phyloP scores from a whole-genome alignment of 83 land plant species.

The Larix sibirica region DNA sequence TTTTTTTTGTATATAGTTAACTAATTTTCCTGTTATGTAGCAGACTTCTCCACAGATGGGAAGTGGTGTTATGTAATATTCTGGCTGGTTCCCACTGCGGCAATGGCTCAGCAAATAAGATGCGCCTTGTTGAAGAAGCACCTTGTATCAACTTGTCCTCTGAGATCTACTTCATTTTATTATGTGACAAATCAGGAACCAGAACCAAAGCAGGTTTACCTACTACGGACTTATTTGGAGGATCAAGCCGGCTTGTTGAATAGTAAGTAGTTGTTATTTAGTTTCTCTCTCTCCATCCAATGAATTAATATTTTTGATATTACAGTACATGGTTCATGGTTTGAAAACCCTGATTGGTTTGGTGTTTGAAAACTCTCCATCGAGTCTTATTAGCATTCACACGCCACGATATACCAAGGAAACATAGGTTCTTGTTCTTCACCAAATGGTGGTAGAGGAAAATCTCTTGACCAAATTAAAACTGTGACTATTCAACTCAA shows the following conservation, averaged over 20 bases:
- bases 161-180: constrained; percentile 36
- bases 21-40: constrained; percentile 6
- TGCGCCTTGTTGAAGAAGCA: constrained; percentile 71
- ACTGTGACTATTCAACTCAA: too few species aligned
- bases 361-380: too few species aligned
- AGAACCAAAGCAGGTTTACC: constrained; percentile 39
- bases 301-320: background rate
- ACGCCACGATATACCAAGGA: too few species aligned
- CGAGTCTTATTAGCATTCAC: too few species aligned
- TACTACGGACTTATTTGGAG: constrained; percentile 57
- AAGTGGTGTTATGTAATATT: constrained; percentile 78
- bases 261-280: constrained; percentile 36
- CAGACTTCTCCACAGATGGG: constrained; percentile 87
- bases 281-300: background rate
- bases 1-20: too few species aligned
- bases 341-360: background rate
- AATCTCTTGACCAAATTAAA: too few species aligned
- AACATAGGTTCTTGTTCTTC: too few species aligned
- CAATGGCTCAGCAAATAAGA: constrained; percentile 17
- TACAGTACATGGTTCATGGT: background rate
- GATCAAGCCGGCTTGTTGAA: constrained; percentile 74
- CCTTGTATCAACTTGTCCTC: constrained; percentile 60
- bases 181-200: constrained; percentile 22
- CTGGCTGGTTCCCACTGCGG: constrained; percentile 61
- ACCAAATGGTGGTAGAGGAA: too few species aligned